These are phyloP conservation scores for Penicillium sp. DNA, from an alignment of 2,329 filamentous ascomycete species.

Conservation along the genomic window DNA sequence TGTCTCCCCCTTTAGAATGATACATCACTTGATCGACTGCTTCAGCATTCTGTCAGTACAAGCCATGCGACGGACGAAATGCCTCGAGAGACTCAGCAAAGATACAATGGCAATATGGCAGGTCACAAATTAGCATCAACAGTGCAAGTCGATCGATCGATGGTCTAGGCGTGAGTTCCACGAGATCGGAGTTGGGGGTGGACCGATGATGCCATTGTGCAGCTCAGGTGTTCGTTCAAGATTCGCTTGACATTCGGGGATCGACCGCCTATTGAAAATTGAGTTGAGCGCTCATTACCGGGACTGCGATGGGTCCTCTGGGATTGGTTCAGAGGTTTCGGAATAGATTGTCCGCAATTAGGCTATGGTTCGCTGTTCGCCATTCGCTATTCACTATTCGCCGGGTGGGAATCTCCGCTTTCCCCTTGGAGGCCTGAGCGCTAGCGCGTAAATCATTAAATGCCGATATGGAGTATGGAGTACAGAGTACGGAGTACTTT, in stretches of 20 bases:
- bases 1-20: slow-evolving; percentile 9
- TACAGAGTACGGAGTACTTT: no score
- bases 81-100: not conserved
- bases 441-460: not conserved
- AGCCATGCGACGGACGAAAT: slow-evolving; percentile 4
- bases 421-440: not conserved
- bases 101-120: slow-evolving; percentile 8
- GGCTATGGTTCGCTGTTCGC: not conserved
- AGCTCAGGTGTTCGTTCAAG: slow-evolving; percentile 8
- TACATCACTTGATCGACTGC: slow-evolving; percentile 22
- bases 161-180: slow-evolving; percentile 6
- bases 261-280: slow-evolving; percentile 20
- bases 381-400: not conserved
- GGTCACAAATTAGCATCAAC: slow-evolving; percentile 13
- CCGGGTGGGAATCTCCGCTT: not conserved
- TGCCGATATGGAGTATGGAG: no score
- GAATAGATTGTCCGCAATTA: slow-evolving; percentile 1
- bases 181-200: slow-evolving; percentile 15
- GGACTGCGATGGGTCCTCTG: not conserved
- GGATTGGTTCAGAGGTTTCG: not conserved
- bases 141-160: slow-evolving; percentile 21
- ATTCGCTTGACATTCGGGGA: slow-evolving; percentile 15
- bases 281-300: not conserved
- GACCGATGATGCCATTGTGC: slow-evolving; percentile 21
- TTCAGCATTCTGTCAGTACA: not conserved